Evolutionary conservation across 2,329 filamentous ascomycete genomes (phyloP).

Genomic region (Stachybotrys elegans): DNA sequence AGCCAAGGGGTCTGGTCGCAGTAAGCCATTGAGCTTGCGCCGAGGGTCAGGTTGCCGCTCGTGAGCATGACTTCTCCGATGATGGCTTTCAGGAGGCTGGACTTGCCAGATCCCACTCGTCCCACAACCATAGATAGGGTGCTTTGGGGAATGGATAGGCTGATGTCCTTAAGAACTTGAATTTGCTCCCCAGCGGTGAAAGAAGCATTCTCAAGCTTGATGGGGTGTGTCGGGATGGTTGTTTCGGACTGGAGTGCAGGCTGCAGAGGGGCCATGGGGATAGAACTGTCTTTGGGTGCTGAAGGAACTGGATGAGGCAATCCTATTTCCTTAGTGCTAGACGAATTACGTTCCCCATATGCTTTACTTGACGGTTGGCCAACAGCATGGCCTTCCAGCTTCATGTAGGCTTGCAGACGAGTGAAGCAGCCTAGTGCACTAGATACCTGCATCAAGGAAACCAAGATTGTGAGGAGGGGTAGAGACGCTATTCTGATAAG

Average conservation of each 20-base stretch:
- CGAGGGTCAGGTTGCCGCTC: conserved; percentile 19
- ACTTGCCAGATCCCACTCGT: conserved; percentile 39
- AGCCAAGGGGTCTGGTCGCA: conserved; percentile 41
- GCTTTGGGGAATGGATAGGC: conserved; percentile 11
- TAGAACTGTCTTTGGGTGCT: no score
- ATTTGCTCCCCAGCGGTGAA: conserved; percentile 12
- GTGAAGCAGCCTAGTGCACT: conserved; percentile 26
- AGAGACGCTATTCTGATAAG: conserved; percentile 26
- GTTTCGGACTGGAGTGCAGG: neutral
- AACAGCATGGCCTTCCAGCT: conserved; percentile 18
- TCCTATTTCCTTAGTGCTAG: neutral
- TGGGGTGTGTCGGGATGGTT: neutral
- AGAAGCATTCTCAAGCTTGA: conserved; percentile 8
- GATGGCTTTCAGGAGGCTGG: conserved; percentile 30
- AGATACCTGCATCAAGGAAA: conserved; percentile 26
- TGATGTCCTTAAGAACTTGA: conserved; percentile 18
- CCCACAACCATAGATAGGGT: conserved; percentile 33
- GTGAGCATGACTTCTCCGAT: conserved; percentile 27
- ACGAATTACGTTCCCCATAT: no score
- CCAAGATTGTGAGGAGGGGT: conserved; percentile 26
- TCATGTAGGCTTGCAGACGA: conserved; percentile 26
- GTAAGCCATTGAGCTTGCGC: conserved; percentile 27
- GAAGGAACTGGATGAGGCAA: no score
- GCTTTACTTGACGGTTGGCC: no score
- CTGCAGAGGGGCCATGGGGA: neutral